Evolutionary conservation across 345 rosid genomes (phyloP), one percentile per base, ranked within the genome.

Genomic region (Bruguiera parviflora): DNA sequence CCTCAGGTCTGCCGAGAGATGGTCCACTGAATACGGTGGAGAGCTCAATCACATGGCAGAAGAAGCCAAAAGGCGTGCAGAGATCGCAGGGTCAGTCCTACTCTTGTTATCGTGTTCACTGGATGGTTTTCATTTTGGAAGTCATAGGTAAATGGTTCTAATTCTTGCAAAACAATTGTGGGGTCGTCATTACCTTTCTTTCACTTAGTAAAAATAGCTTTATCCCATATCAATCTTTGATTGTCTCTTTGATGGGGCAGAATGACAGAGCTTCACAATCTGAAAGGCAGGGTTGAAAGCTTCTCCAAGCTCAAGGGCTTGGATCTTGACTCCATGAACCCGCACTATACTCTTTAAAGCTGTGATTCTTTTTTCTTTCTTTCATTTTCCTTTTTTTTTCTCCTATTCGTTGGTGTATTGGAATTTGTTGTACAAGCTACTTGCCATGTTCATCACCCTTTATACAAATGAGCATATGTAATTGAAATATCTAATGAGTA

Each of bases 251-350:
- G 70, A 63, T 24, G 53, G 25, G 51, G 73, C 74, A 83, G 85
- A 70, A 37, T 84, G 81, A 86, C 86, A 74, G 89, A 84, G 79
- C 77, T 84, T 77, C 85, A 75, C 53, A 79, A 88, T 21, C 70
- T 82, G 58, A 86, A 86, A 66, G 86, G 90, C 31, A 84, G 72
- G 68, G 84, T 86, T 3, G 88, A 86, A 65, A 82, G 85, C 57
- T 66, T 72, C 69, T 85, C 84, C 76, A 82, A 75, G 84, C 72
- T 78, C 28, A 78, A 79, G 53, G 90, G 85, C 1, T 19, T 43
- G 61, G 85, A 84, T 63, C 61, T 84, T 65, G 85, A 84, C 1
- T 83, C 81, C 73, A 73, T 64, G 61, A 84, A 84, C 77, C 79
- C 65, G 11, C 64, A 74, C 53, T 81, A 69, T 62, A 74, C 81